Evolutionary conservation across 805 yeast species (phyloP).

Genomic region (Sugiyamaella mastotermitis): DNA sequence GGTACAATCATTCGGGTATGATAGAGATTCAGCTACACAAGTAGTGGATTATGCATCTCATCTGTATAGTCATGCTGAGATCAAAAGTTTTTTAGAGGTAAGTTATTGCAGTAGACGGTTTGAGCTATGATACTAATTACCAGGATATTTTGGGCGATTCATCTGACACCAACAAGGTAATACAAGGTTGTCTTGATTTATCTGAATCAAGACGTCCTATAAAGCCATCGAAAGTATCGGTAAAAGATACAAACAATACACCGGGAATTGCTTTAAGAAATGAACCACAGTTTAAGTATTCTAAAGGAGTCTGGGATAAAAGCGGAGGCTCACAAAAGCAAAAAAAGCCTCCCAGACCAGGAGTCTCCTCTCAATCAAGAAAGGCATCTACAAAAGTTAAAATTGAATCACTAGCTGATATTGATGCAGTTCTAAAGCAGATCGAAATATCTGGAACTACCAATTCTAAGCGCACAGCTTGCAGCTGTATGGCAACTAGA

Average conservation of each 20-base stretch:
- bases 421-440: slow-evolving; percentile 55
- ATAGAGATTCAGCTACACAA: slow-evolving; percentile 8
- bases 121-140: not conserved
- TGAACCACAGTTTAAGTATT: slow-evolving; percentile 10
- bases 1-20: slow-evolving; percentile 3
- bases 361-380: not conserved
- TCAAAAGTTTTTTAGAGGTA: not conserved
- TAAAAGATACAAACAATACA: not conserved
- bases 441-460: slow-evolving; percentile 37
- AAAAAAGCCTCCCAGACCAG: slow-evolving; percentile 4
- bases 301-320: slow-evolving; percentile 14
- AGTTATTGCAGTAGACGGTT: not conserved
- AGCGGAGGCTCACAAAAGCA: slow-evolving; percentile 5
- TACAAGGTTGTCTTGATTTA: not conserved
- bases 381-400: slow-evolving; percentile 27
- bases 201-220: too few species aligned
- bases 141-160: slow-evolving; percentile 1
- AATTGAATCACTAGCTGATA: slow-evolving; percentile 53
- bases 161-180: not conserved
- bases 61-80: not conserved
- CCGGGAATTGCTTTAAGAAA: not conserved
- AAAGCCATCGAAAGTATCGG: not conserved
- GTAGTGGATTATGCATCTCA: slow-evolving; percentile 6
- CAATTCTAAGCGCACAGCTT: slow-evolving; percentile 34
- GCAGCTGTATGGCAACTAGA: slow-evolving; percentile 80